These are phyloP conservation scores for Piromyces sp. DNA, from an alignment of 192 early-diverging fungal genomes.

Conservation along the genomic window DNA sequence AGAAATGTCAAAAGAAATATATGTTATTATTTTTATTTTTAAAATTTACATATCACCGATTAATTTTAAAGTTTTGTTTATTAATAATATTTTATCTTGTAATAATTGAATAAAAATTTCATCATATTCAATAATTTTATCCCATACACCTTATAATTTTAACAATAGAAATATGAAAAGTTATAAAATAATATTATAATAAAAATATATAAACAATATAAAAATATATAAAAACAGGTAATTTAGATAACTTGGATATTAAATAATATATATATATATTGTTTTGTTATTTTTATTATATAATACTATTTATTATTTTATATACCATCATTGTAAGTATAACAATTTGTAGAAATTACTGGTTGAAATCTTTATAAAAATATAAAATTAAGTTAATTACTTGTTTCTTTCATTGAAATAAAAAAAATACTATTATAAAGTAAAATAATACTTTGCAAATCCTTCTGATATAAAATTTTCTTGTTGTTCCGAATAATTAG, in stretches of 20 bases:
- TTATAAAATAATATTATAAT: too few relatives aligned
- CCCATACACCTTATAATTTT: neutral
- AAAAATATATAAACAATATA: too few relatives aligned
- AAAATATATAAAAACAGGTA: too few relatives aligned
- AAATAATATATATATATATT: neutral
- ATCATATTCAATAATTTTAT: neutral
- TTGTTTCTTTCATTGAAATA: too few relatives aligned
- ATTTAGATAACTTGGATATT: too few relatives aligned
- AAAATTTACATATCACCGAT: neutral
- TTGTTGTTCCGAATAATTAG: neutral
- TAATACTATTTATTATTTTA: too few relatives aligned
- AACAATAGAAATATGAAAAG: neutral
- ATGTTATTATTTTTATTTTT: neutral
- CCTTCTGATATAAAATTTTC: neutral
- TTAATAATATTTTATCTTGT: neutral
- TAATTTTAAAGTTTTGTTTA: neutral
- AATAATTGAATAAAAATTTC: neutral
- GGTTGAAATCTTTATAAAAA: neutral
- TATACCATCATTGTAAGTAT: neutral
- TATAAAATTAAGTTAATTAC: too few relatives aligned
- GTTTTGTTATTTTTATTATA: neutral
- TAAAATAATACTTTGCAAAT: neutral
- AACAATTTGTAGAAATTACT: neutral
- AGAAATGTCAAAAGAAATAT: too few relatives aligned
- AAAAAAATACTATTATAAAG: neutral